A percentile compares a stretch with the other conserved stretches of the same genome.
phyloP scores from a whole-genome alignment of 192 early-diverging fungal species.

The Oehlia diaphana region DNA sequence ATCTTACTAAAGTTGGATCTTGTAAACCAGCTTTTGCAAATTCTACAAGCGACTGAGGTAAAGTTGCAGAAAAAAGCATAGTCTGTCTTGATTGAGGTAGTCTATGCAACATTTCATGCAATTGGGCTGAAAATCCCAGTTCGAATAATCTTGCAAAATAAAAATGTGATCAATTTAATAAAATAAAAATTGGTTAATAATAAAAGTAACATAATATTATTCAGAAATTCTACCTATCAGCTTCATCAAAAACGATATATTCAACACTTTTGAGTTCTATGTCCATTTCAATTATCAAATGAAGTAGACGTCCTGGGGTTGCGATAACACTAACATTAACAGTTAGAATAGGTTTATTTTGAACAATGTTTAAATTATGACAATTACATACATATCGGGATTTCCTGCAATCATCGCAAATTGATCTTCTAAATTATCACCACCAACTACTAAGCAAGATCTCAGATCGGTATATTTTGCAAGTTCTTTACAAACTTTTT shows the following conservation, averaged over 20 bases:
- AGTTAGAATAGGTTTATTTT: neutral
- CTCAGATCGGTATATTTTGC: constrained; percentile 92
- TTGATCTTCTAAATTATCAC: constrained; percentile 96
- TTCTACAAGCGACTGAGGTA: constrained; percentile 90
- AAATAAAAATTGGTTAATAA: neutral
- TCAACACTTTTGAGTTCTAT: constrained; percentile 86
- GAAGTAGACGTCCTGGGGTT: constrained; percentile 81
- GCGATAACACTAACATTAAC: constrained; percentile 58
- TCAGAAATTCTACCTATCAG: constrained; percentile 72
- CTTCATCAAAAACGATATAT: constrained; percentile 98
- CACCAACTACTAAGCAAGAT: constrained; percentile 88
- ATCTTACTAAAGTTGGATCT: constrained; percentile 88
- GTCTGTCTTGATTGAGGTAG: constrained; percentile 88
- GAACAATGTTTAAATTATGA: neutral
- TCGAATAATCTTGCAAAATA: constrained; percentile 73
- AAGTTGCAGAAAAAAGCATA: constrained; percentile 92
- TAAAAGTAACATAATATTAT: neutral
- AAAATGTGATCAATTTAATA: neutral
- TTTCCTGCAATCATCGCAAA: constrained; percentile 91
- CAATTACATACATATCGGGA: constrained; percentile 77
- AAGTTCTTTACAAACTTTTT: constrained; percentile 90
- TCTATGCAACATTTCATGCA: constrained; percentile 86
- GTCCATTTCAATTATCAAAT: constrained; percentile 89
- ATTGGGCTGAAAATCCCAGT: constrained; percentile 93
- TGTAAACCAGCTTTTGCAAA: constrained; percentile 97